Conservation (phyloP, 495 filamentous ascomycete genomes). For the Penicillium fimorum region DNA sequence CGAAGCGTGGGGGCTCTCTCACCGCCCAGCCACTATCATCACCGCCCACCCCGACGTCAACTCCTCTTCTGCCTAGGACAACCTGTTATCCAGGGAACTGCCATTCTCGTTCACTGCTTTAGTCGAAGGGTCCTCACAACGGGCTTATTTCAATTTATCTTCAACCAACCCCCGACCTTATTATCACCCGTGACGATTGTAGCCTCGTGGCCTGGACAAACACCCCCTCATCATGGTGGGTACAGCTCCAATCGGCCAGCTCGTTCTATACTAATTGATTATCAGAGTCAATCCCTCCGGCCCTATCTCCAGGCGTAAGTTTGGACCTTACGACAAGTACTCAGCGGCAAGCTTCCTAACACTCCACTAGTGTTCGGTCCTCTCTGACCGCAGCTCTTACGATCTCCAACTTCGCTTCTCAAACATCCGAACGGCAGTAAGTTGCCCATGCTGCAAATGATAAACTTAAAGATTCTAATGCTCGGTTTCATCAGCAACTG, state of each 20-base stretch:
- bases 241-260: neutral
- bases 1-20: slow-evolving; percentile 41
- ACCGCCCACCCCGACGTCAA: slow-evolving; percentile 15
- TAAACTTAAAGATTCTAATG: neutral
- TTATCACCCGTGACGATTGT: neutral
- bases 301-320: slow-evolving; percentile 74
- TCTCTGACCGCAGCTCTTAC: slow-evolving; percentile 92
- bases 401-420: slow-evolving; percentile 95
- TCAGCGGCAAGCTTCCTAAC: neutral
- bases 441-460: neutral
- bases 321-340: neutral
- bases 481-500: slow-evolving; percentile 59
- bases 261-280: slow-evolving; percentile 10
- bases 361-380: slow-evolving; percentile 65
- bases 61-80: slow-evolving; percentile 14
- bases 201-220: slow-evolving; percentile 1
- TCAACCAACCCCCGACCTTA: neutral
- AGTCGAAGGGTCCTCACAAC: neutral
- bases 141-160: neutral
- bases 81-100: slow-evolving; percentile 6
- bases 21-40: slow-evolving; percentile 38
- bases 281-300: slow-evolving; percentile 92
- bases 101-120: neutral
- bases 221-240: slow-evolving; percentile 23
- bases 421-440: slow-evolving; percentile 78